A percentile compares a stretch with the other conserved stretches of the same genome.
Evolutionary conservation across 1,284 basidiomycete species (phyloP).

Genomic region (Lignosus rhinocerotis): DNA sequence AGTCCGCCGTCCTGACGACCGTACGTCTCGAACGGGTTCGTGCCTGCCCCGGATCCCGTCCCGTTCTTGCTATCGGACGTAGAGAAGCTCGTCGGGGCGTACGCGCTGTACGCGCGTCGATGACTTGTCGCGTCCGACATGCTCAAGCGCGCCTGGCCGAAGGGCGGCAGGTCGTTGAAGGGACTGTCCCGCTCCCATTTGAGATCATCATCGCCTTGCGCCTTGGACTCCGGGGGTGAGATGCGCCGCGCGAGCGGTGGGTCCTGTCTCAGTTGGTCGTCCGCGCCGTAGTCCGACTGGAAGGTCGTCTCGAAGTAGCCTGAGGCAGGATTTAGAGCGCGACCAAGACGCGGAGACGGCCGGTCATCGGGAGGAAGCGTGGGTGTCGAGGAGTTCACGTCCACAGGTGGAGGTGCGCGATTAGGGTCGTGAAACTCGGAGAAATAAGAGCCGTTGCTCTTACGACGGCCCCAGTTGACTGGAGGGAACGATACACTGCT

Average conservation of each 20-base stretch:
- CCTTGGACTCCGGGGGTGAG: not conserved
- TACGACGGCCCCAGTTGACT: conserved; percentile 55
- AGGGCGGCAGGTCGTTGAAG: conserved; percentile 28
- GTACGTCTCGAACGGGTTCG: conserved; percentile 31
- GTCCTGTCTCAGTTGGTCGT: conserved; percentile 29
- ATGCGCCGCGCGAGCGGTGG: conserved; percentile 22
- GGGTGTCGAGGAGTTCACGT: conserved; percentile 3
- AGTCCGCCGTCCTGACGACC: conserved; percentile 11
- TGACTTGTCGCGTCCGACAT: conserved; percentile 33
- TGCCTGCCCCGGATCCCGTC: not conserved
- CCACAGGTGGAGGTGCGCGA: conserved; percentile 19
- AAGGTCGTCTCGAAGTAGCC: conserved; percentile 44
- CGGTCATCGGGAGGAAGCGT: conserved; percentile 18
- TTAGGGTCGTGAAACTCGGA: conserved; percentile 38
- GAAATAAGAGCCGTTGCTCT: conserved; percentile 57
- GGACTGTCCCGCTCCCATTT: conserved; percentile 25
- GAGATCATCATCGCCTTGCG: conserved; percentile 1
- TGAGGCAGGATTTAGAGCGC: conserved; percentile 27
- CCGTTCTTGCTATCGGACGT: conserved; percentile 2
- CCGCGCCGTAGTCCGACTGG: conserved; percentile 35
- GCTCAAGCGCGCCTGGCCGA: conserved; percentile 24
- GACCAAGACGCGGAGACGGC: conserved; percentile 20
- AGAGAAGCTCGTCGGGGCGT: conserved; percentile 23
- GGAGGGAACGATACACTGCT: conserved; percentile 56
- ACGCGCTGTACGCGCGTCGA: conserved; percentile 41